These are phyloP conservation scores for Kwoniella newhampshirensis DNA, from an alignment of 768 basidiomycete genomes.

Conservation along the genomic window DNA sequence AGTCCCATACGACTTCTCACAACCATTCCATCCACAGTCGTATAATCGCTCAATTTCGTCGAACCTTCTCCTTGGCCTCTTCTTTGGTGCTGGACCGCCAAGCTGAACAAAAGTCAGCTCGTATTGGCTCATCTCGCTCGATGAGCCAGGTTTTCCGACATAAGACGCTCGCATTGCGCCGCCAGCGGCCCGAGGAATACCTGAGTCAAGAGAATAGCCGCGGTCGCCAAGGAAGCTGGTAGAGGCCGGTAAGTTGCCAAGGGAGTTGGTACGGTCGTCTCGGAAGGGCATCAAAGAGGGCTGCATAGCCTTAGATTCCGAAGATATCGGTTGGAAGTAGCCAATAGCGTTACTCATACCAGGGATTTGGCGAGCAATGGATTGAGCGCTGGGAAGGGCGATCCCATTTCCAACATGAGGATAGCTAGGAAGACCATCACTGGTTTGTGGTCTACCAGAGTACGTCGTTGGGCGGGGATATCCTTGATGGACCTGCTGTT, in stretches of 20 bases:
- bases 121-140: slow-evolving; percentile 8
- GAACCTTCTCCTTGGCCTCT: slow-evolving; percentile 55
- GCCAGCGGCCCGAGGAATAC: slow-evolving; percentile 29
- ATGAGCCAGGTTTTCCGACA: slow-evolving; percentile 12
- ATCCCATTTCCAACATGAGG: slow-evolving; percentile 22
- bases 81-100: slow-evolving; percentile 48
- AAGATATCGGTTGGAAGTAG: slow-evolving; percentile 13
- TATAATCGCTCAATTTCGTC: slow-evolving; percentile 96
- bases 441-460: slow-evolving; percentile 38
- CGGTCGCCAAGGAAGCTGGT: slow-evolving; percentile 23
- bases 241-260: slow-evolving; percentile 3
- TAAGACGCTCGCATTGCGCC: slow-evolving; percentile 24
- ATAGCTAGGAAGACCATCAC: slow-evolving; percentile 41
- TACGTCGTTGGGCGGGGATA: slow-evolving; percentile 17
- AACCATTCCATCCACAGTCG: slow-evolving; percentile 64
- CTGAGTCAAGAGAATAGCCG: slow-evolving; percentile 27
- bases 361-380: slow-evolving; percentile 25
- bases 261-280: slow-evolving; percentile 19
- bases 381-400: slow-evolving; percentile 26
- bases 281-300: slow-evolving; percentile 20
- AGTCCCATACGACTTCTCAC: slow-evolving; percentile 84
- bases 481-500: slow-evolving; percentile 16
- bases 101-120: slow-evolving; percentile 33
- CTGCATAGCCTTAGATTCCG: slow-evolving; percentile 4
- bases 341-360: not conserved